Conservation (phyloP, 1,139 yeast species). For the Blastobotrys serpentis region DNA sequence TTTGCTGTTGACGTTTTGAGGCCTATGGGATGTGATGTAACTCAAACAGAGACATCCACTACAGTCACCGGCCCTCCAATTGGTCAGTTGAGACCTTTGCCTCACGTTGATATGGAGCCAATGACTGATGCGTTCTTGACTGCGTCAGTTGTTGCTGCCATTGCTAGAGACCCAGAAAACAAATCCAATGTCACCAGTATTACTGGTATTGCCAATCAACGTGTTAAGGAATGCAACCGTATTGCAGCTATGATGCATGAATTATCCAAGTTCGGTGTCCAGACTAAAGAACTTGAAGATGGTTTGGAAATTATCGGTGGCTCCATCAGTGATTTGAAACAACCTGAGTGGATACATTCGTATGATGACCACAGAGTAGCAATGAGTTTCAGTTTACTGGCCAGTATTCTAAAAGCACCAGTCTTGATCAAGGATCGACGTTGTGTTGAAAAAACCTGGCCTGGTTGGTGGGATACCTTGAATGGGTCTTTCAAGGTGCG, state of each 20-base stretch:
- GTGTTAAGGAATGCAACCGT: slow-evolving; percentile 96
- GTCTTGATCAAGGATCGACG: slow-evolving; percentile 81
- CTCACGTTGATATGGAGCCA: slow-evolving; percentile 94
- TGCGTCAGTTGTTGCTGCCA: slow-evolving; percentile 94
- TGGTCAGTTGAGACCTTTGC: slow-evolving; percentile 67
- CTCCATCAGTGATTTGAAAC: slow-evolving; percentile 41
- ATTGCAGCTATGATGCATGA: slow-evolving; percentile 92
- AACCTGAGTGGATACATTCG: slow-evolving; percentile 60
- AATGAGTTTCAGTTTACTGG: slow-evolving; percentile 89
- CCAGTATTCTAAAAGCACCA: slow-evolving; percentile 52
- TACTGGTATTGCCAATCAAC: slow-evolving; percentile 95
- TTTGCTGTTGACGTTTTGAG: slow-evolving; percentile 89
- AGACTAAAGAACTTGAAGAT: slow-evolving; percentile 80
- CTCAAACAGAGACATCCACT: slow-evolving; percentile 78
- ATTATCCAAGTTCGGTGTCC: slow-evolving; percentile 85
- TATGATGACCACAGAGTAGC: slow-evolving; percentile 99
- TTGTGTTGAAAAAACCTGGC: slow-evolving; percentile 98
- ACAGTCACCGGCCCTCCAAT: slow-evolving; percentile 86
- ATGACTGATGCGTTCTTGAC: slow-evolving; percentile 99
- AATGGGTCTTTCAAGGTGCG: slow-evolving; percentile 63
- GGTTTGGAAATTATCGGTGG: slow-evolving; percentile 83
- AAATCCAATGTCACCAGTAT: slow-evolving; percentile 59
- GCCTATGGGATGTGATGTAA: slow-evolving; percentile 94
- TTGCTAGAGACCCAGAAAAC: slow-evolving; percentile 52
- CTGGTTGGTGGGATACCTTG: slow-evolving; percentile 98